Evolutionary conservation across 2,329 filamentous ascomycete genomes (phyloP).

Genomic region (Thelonectria rubi): DNA sequence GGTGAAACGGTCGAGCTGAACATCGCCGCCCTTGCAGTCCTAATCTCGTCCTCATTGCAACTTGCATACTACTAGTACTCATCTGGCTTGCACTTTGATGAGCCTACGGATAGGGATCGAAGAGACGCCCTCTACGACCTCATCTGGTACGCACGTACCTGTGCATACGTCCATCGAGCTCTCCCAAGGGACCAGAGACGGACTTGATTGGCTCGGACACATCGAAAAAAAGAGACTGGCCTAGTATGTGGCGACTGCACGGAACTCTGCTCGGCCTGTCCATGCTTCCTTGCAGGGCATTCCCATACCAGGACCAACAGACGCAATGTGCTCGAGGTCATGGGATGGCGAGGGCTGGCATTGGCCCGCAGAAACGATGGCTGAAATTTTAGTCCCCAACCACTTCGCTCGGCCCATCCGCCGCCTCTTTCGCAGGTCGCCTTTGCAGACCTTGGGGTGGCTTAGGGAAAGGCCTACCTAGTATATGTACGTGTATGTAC

Average conservation of each 20-base stretch:
- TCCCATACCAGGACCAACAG: conserved; percentile 25
- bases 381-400: background rate
- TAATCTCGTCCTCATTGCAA: conserved; percentile 11
- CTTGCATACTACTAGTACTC: conserved; percentile 29
- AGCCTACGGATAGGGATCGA: conserved; percentile 8
- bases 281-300: conserved; percentile 25
- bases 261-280: conserved; percentile 26
- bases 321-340: conserved; percentile 11
- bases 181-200: conserved; percentile 8
- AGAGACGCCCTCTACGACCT: background rate
- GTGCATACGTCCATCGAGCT: conserved; percentile 22
- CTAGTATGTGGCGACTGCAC: conserved; percentile 23
- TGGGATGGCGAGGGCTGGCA: conserved; percentile 2
- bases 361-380: background rate
- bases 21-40: conserved; percentile 10
- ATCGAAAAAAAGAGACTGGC: conserved; percentile 10
- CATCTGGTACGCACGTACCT: background rate
- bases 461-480: background rate
- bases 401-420: background rate
- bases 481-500: background rate
- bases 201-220: conserved; percentile 18
- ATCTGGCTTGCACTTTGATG: conserved; percentile 7
- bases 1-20: conserved; percentile 1
- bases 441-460: background rate
- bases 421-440: background rate